Base-by-base conservation (phyloP, 108 stramenopile genomes). In the Asterionellopsis glacialis region DNA sequence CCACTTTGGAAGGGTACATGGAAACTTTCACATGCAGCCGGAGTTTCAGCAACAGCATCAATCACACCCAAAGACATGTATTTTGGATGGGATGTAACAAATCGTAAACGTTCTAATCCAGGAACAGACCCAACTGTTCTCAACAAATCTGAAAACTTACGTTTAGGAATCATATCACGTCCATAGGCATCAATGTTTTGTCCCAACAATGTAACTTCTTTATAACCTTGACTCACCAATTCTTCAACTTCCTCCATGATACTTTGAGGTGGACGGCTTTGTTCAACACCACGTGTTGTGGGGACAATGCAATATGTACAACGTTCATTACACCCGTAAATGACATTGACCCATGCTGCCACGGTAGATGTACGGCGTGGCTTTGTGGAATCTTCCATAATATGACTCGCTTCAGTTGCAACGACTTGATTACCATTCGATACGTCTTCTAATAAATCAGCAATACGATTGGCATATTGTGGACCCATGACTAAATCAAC, bases 151-250 rank as follows among this genome's bases (percentile, higher is more conserved):
- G 90, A 84, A 61, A 98, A 98, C 45, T 84, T 90, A 6, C 90
- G 83, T 65, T 94, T 95, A 9, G 98, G 98, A 53, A 76, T 76
- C 92, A 97, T 94, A 67, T 98, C 96, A 28, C 93, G 70, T 48
- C 95, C 95, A 51, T 91, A 96, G 25, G 93, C 93, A 74, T 97
- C 96, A 54, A 97, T 93, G 73, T 97, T 97, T 75, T 97, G 96
- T 15, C 96, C 96, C 45, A 97, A 74, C 28, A 97, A 78, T 9
- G 94, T 97, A 4, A 95, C 63, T 71, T 95, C 93, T 45, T 82
- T 84, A 64, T 86, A 91, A 11, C 91, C 93, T 18, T 65, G 45
- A 0, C 60, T 33, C 25, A 72, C 84, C 41, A 97, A 60, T 45
- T 84, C 77, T 41, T 76, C 56, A 59, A 90, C 75, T 74, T 97